Percentiles rank a stretch among this genome's conserved stretches.
phyloP scores from a whole-genome alignment of 2,329 filamentous ascomycete species.

The Aplosporella prunicola region DNA sequence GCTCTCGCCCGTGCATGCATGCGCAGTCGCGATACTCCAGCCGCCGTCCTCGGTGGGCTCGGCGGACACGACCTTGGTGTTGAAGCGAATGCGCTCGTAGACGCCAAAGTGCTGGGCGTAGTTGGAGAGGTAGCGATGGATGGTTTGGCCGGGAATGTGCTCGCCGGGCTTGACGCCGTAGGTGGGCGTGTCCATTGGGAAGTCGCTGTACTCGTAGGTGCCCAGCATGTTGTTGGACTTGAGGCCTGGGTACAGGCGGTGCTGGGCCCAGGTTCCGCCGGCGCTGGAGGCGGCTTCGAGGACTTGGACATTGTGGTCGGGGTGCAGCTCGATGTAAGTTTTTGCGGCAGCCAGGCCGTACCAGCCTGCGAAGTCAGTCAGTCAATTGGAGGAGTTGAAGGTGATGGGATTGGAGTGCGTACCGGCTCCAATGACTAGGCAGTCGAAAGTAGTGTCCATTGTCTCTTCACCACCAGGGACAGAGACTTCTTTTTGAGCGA shows the following conservation, averaged over 20 bases:
- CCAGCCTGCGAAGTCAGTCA: slow-evolving; percentile 15
- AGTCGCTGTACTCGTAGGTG: slow-evolving; percentile 33
- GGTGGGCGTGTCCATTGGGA: slow-evolving; percentile 20
- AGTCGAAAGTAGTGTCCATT: slow-evolving; percentile 12
- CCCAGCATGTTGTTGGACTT: slow-evolving; percentile 36
- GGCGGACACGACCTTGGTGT: slow-evolving; percentile 42
- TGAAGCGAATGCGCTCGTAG: slow-evolving; percentile 38
- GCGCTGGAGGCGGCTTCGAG: slow-evolving; percentile 33
- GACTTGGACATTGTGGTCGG: slow-evolving; percentile 31
- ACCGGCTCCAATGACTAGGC: slow-evolving; percentile 24
- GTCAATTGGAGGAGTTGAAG: background rate
- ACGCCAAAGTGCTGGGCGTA: slow-evolving; percentile 42
- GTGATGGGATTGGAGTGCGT: slow-evolving; percentile 3
- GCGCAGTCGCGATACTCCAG: slow-evolving; percentile 16
- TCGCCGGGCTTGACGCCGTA: slow-evolving; percentile 37
- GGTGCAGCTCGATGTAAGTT: slow-evolving; percentile 38
- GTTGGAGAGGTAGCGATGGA: slow-evolving; percentile 49
- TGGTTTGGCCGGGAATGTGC: slow-evolving; percentile 50
- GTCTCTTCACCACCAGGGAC: background rate
- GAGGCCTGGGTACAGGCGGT: slow-evolving; percentile 35
- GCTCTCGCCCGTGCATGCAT: background rate
- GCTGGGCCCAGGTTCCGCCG: slow-evolving; percentile 36
- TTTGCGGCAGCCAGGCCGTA: slow-evolving; percentile 41
- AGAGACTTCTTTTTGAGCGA: background rate
- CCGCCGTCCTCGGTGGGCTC: slow-evolving; percentile 30